Percentiles rank a stretch among this genome's conserved stretches.
phyloP scores from a whole-genome alignment of 2,329 filamentous ascomycete species.

The Teratosphaeria zuluensis region DNA sequence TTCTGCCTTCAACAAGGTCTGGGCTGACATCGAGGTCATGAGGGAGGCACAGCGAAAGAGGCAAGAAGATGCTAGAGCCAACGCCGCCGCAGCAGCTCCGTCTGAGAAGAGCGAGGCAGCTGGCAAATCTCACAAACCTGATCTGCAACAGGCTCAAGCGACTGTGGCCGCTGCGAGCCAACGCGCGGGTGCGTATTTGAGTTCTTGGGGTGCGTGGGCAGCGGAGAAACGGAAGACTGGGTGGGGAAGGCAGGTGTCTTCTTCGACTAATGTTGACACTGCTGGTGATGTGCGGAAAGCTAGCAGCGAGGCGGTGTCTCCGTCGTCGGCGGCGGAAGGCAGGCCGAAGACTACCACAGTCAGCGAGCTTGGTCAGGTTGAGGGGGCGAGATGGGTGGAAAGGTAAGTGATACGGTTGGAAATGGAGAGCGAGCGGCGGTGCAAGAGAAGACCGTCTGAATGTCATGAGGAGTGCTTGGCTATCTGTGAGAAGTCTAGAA shows the following conservation, averaged over 20 bases:
- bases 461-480: background rate
- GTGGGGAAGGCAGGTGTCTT: slow-evolving; percentile 10
- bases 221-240: slow-evolving; percentile 63
- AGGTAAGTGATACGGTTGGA: background rate
- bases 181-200: slow-evolving; percentile 52
- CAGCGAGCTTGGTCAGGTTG: slow-evolving; percentile 3
- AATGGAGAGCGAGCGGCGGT: background rate
- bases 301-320: background rate
- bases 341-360: slow-evolving; percentile 3
- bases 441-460: background rate
- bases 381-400: background rate
- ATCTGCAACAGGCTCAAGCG: slow-evolving; percentile 46
- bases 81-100: slow-evolving; percentile 11
- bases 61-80: slow-evolving; percentile 45
- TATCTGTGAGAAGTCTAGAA: background rate
- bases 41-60: slow-evolving; percentile 62
- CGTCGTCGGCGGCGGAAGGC: background rate
- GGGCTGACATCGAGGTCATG: slow-evolving; percentile 78
- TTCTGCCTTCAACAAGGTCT: slow-evolving; percentile 76
- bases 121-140: slow-evolving; percentile 28
- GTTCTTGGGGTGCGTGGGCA: slow-evolving; percentile 55
- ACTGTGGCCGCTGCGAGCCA: slow-evolving; percentile 45
- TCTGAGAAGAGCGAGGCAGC: slow-evolving; percentile 7
- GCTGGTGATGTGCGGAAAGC: background rate
- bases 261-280: background rate